A percentile compares a stretch with the other conserved stretches of the same genome.
Evolutionary conservation across 805 yeast species (phyloP).

Genomic region (Limtongia smithiae): DNA sequence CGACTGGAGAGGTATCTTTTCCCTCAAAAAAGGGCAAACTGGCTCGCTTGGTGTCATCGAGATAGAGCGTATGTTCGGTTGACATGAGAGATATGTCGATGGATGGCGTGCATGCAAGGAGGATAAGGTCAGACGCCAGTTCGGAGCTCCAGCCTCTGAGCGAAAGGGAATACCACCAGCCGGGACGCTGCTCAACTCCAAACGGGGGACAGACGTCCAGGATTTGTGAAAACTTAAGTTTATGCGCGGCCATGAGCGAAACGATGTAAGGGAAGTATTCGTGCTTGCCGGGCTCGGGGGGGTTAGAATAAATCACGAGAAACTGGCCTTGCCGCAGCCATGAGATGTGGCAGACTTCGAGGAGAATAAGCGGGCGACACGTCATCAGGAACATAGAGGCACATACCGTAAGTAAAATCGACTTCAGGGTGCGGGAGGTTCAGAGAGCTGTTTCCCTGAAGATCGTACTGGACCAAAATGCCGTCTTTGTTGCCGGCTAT

Average conservation of each 20-base stretch:
- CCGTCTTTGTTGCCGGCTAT: slow-evolving; percentile 30
- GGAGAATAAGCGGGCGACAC: no score
- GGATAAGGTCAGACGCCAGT: slow-evolving; percentile 33
- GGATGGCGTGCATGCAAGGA: slow-evolving; percentile 61
- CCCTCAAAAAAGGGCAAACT: slow-evolving; percentile 67
- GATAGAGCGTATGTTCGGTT: slow-evolving; percentile 39
- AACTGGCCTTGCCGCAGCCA: slow-evolving; percentile 31
- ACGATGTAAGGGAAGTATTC: slow-evolving; percentile 27
- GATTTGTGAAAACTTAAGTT: slow-evolving; percentile 17
- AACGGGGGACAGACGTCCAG: slow-evolving; percentile 36
- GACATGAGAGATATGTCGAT: slow-evolving; percentile 57
- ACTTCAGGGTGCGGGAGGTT: slow-evolving; percentile 20
- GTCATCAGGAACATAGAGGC: no score
- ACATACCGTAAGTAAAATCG: slow-evolving; percentile 11
- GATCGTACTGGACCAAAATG: slow-evolving; percentile 16
- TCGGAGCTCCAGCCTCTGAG: slow-evolving; percentile 30
- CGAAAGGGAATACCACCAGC: slow-evolving; percentile 30
- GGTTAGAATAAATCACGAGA: slow-evolving; percentile 29
- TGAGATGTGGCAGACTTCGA: slow-evolving; percentile 17
- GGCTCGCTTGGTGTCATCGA: slow-evolving; percentile 71
- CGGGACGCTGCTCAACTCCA: slow-evolving; percentile 30
- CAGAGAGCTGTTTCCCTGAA: slow-evolving; percentile 17
- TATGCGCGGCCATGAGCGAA: neutral
- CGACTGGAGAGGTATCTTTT: slow-evolving; percentile 69
- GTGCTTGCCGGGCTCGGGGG: slow-evolving; percentile 27